These are phyloP conservation scores for Colletotrichum musae DNA, from an alignment of 2,329 filamentous ascomycete species.

Conservation along the genomic window DNA sequence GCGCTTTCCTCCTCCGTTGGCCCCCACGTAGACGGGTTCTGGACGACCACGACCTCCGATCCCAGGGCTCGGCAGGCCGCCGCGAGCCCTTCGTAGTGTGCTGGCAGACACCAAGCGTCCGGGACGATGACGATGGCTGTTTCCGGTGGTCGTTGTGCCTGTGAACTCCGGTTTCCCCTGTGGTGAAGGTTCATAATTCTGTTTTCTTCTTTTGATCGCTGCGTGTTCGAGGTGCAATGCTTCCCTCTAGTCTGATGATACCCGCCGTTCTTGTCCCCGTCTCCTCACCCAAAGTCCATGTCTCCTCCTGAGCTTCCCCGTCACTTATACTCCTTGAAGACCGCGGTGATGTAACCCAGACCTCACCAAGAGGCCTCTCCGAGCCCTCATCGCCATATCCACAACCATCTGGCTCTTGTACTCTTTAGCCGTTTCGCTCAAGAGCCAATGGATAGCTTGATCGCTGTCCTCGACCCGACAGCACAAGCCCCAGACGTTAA, in stretches of 20 bases:
- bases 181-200: not conserved
- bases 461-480: not conserved
- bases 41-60: conserved; percentile 13
- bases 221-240: too few species aligned
- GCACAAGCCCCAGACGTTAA: not conserved
- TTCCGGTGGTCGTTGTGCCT: too few species aligned
- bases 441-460: not conserved
- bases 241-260: not conserved
- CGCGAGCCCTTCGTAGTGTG: conserved; percentile 18
- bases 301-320: not conserved
- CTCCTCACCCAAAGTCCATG: not conserved
- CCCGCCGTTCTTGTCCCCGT: too few species aligned
- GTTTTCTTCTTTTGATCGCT: not conserved
- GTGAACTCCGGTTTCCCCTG: not conserved
- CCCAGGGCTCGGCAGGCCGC: not conserved
- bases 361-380: not conserved
- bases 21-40: conserved; percentile 8
- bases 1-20: not conserved
- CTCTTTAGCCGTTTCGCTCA: not conserved
- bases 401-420: not conserved
- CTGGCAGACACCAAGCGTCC: conserved; percentile 8
- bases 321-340: not conserved
- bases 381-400: not conserved
- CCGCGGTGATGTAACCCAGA: not conserved
- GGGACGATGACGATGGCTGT: conserved; percentile 23